Evolutionary conservation across 495 filamentous ascomycete species (phyloP).

Genomic region (Daldinia concentrica): DNA sequence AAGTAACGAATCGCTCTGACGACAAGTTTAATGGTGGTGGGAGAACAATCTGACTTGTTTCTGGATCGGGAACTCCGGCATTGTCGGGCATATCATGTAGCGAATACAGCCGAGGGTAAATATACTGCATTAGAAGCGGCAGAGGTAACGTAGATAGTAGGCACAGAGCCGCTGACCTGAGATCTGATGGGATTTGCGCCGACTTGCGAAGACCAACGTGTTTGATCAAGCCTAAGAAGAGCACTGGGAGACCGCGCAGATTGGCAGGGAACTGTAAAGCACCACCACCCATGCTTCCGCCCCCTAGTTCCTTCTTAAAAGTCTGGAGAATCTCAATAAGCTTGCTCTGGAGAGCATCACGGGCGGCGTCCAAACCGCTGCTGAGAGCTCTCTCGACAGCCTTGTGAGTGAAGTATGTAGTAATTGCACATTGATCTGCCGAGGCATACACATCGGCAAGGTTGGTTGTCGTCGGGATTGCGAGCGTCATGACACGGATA

Average conservation of each 20-base stretch:
- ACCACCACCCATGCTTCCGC: constrained; percentile 91
- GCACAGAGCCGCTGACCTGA: constrained; percentile 92
- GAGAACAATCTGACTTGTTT: constrained; percentile 86
- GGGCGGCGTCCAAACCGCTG: constrained; percentile 86
- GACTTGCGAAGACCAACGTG: constrained; percentile 95
- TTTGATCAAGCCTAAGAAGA: constrained; percentile 95
- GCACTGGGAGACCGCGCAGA: constrained; percentile 81
- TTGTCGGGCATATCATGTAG: constrained; percentile 98
- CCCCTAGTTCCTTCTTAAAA: constrained; percentile 95
- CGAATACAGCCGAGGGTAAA: constrained; percentile 93
- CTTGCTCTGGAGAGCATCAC: constrained; percentile 90
- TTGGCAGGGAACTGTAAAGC: constrained; percentile 95
- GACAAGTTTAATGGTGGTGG: constrained; percentile 88
- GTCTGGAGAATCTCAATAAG: constrained; percentile 92
- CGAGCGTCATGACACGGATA: constrained; percentile 93
- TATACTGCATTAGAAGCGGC: constrained; percentile 93
- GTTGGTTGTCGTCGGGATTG: constrained; percentile 89
- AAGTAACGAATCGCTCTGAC: constrained; percentile 85
- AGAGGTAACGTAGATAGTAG: constrained; percentile 91
- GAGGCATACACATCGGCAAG: constrained; percentile 93
- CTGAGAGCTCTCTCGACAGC: constrained; percentile 90
- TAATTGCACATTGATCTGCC: constrained; percentile 91
- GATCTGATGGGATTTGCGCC: constrained; percentile 94
- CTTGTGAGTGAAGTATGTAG: constrained; percentile 96
- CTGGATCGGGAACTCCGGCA: constrained; percentile 82